Conservation (phyloP, 2,329 filamentous ascomycete genomes). For the Trichophyton rubrum region DNA sequence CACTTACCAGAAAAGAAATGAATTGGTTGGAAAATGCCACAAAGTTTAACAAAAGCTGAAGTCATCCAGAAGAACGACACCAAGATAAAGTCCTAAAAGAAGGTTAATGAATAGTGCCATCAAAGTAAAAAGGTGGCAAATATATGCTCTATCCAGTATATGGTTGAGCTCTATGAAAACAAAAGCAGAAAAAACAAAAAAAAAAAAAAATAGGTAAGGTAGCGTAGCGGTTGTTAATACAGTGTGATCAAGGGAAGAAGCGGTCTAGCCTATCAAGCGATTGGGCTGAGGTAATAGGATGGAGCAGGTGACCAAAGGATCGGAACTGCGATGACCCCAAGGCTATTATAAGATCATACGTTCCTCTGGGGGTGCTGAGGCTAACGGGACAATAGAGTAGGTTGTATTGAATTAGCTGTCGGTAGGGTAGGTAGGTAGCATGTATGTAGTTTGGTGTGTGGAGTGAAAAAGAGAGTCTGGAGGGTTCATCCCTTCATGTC, state of each 20-base stretch:
- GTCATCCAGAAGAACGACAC: too few relatives aligned
- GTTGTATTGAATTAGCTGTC: not conserved
- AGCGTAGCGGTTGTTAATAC: not conserved
- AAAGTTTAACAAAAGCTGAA: not conserved
- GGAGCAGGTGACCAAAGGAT: not conserved
- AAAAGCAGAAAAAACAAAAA: not conserved
- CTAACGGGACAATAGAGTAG: not conserved
- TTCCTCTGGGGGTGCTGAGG: not conserved
- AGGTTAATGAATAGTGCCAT: too few relatives aligned
- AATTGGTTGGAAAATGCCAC: not conserved
- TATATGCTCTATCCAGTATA: too few relatives aligned
- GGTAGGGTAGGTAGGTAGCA: not conserved
- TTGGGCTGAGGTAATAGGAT: not conserved
- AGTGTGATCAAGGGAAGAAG: not conserved
- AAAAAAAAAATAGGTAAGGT: not conserved
- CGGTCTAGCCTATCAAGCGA: not conserved
- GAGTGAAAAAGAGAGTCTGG: too few relatives aligned
- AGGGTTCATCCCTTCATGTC: slow-evolving; percentile 26
- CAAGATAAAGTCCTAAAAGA: too few relatives aligned
- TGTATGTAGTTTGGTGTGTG: too few relatives aligned
- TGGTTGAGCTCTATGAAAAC: not conserved
- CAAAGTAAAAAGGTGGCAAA: too few relatives aligned
- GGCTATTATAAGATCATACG: not conserved
- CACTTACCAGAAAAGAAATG: not conserved
- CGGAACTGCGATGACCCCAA: not conserved